Conservation (phyloP, 2,329 filamentous ascomycete species). For the Dothideomycetidae sp. region DNA sequence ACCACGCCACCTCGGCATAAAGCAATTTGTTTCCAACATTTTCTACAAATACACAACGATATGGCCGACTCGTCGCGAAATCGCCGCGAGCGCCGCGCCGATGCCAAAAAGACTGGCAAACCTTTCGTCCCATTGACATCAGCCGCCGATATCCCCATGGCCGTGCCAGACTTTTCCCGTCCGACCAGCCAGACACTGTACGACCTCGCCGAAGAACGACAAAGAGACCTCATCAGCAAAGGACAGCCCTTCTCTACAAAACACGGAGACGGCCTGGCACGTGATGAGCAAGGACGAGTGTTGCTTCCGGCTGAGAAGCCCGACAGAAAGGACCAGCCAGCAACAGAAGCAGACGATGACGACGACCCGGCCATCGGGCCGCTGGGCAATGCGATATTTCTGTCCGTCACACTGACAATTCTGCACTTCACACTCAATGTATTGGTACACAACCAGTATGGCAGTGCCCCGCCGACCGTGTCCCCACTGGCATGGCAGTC, state of each 20-base stretch:
- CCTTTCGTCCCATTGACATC: constrained; percentile 26
- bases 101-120: constrained; percentile 22
- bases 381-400: constrained; percentile 34
- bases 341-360: constrained; percentile 18
- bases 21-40: too few relatives aligned
- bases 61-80: too few relatives aligned
- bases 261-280: constrained; percentile 18
- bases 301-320: constrained; percentile 10
- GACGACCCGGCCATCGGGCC: constrained; percentile 33
- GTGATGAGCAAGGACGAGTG: constrained; percentile 23
- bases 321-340: constrained; percentile 17
- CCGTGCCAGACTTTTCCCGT: constrained; percentile 52
- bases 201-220: constrained; percentile 52
- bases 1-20: too few relatives aligned
- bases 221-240: constrained; percentile 28
- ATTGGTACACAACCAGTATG: constrained; percentile 63
- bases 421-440: constrained; percentile 68
- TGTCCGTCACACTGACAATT: constrained; percentile 47
- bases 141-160: constrained; percentile 44
- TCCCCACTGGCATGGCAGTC: constrained; percentile 41
- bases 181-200: constrained; percentile 56
- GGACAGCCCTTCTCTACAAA: constrained; percentile 39
- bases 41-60: too few relatives aligned
- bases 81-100: constrained; percentile 32
- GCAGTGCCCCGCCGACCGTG: background rate